Percentiles rank a stretch among this genome's conserved stretches.
phyloP scores from a whole-genome alignment of 108 stramenopile genomes.

The Nitzschia putrida region DNA sequence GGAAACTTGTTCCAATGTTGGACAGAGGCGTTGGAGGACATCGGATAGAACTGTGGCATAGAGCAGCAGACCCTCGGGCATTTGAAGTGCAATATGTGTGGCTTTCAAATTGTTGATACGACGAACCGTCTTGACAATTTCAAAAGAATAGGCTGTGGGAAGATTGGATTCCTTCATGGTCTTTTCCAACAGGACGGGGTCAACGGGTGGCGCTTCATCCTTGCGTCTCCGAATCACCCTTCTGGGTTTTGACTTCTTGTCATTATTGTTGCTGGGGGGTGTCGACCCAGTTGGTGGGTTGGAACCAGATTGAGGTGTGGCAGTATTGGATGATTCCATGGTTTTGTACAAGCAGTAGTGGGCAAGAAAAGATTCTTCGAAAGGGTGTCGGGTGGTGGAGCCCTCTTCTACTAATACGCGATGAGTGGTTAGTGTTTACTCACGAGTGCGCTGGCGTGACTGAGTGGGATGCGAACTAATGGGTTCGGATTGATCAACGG shows the following conservation, averaged over 20 bases:
- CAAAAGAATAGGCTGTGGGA: conserved; percentile 80
- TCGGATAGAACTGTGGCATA: conserved; percentile 94
- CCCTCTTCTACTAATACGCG: too few relatives aligned
- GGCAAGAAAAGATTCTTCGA: too few relatives aligned
- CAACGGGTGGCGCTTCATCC: conserved; percentile 28
- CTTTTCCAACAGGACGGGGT: conserved; percentile 50
- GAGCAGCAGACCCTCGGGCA: conserved; percentile 97
- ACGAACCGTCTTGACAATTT: conserved; percentile 89
- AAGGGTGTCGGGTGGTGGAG: too few relatives aligned
- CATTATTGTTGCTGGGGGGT: too few relatives aligned
- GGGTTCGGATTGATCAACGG: too few relatives aligned
- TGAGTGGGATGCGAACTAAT: too few relatives aligned
- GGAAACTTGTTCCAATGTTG: conserved; percentile 53
- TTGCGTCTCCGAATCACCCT: conserved; percentile 33
- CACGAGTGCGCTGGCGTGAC: too few relatives aligned
- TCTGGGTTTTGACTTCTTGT: conserved; percentile 23
- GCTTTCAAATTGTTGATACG: conserved; percentile 62
- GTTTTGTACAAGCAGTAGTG: too few relatives aligned
- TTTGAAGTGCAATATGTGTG: conserved; percentile 87
- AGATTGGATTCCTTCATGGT: conserved; percentile 55
- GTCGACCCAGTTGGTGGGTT: too few relatives aligned
- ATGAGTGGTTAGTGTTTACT: too few relatives aligned
- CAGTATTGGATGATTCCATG: too few relatives aligned
- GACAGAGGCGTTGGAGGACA: conserved; percentile 81
- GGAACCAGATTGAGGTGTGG: too few relatives aligned